Evolutionary conservation across 352 stramenopile species (phyloP).

Genomic region (Pelagophyceae sp.): DNA sequence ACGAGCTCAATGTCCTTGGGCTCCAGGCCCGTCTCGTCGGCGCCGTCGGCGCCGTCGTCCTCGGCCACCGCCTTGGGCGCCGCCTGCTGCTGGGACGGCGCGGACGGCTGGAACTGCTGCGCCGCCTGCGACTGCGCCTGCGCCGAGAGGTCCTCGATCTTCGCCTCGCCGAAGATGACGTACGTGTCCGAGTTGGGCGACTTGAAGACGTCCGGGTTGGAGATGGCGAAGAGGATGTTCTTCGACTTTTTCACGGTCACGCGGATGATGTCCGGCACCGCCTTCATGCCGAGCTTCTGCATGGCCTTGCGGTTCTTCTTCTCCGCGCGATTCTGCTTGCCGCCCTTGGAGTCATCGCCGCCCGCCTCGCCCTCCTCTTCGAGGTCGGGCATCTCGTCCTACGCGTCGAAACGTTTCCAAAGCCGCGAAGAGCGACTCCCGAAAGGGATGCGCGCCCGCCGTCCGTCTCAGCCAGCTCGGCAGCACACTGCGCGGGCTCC

Average conservation of each 20-base stretch:
- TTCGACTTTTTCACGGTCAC: constrained; percentile 94
- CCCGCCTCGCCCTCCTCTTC: constrained; percentile 54
- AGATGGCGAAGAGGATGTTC: constrained; percentile 93
- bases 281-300: constrained; percentile 95
- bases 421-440: too few species aligned
- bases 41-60: constrained; percentile 68
- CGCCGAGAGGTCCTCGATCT: constrained; percentile 89
- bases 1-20: constrained; percentile 98
- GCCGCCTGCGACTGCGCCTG: constrained; percentile 73
- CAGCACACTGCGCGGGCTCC: too few species aligned
- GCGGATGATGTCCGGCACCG: constrained; percentile 84
- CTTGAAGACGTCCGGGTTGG: constrained; percentile 96
- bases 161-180: constrained; percentile 97
- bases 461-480: too few species aligned
- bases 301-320: constrained; percentile 98
- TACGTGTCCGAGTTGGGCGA: constrained; percentile 80
- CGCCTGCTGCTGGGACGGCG: constrained; percentile 37
- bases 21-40: constrained; percentile 91
- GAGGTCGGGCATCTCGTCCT: constrained; percentile 66
- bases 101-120: constrained; percentile 78
- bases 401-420: too few species aligned
- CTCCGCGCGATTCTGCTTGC: constrained; percentile 89
- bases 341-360: constrained; percentile 50
- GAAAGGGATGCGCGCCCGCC: too few species aligned
- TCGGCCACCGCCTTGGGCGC: constrained; percentile 41